A percentile compares a stretch with the other conserved stretches of the same genome.
Conservation (phyloP, 163 green algal genomes). For the Prototheca wickerhamii region DNA sequence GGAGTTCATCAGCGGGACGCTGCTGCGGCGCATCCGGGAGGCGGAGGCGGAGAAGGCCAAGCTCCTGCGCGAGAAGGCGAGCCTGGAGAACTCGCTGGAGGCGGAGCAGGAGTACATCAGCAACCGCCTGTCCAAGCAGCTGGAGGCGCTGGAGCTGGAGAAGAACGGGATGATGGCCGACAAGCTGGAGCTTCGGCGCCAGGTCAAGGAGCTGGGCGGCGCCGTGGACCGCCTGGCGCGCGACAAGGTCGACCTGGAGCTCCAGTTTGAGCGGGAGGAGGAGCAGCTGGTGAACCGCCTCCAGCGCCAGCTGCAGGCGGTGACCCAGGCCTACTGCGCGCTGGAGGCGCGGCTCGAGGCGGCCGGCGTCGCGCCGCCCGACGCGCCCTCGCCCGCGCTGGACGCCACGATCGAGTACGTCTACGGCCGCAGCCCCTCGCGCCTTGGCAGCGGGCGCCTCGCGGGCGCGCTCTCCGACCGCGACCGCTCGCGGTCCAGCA, state of each 20-base stretch:
- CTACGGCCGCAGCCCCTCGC: constrained; percentile 1
- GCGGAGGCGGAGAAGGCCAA: constrained; percentile 35
- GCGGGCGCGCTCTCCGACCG: neutral
- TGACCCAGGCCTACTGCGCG: constrained; percentile 32
- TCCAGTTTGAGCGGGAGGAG: constrained; percentile 21
- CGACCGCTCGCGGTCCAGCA: neutral
- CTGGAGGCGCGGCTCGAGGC: constrained; percentile 42
- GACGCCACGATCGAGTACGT: constrained; percentile 14
- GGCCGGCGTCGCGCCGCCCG: constrained; percentile 37
- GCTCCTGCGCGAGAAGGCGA: constrained; percentile 60
- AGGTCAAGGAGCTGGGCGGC: constrained; percentile 26
- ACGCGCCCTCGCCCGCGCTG: constrained; percentile 8
- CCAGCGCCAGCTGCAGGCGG: constrained; percentile 46
- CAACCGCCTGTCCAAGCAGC: neutral
- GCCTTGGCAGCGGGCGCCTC: neutral
- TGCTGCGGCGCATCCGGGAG: constrained; percentile 29
- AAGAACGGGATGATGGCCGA: neutral
- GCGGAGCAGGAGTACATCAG: constrained; percentile 63
- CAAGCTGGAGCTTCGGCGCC: constrained; percentile 14
- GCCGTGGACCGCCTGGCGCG: constrained; percentile 22
- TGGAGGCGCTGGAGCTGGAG: constrained; percentile 2
- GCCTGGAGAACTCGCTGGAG: constrained; percentile 67
- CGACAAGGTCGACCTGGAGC: constrained; percentile 51
- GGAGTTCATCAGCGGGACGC: neutral
- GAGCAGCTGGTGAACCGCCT: constrained; percentile 42